Conservation (phyloP, 2,329 filamentous ascomycete species). For the Cryphonectria parasitica region DNA sequence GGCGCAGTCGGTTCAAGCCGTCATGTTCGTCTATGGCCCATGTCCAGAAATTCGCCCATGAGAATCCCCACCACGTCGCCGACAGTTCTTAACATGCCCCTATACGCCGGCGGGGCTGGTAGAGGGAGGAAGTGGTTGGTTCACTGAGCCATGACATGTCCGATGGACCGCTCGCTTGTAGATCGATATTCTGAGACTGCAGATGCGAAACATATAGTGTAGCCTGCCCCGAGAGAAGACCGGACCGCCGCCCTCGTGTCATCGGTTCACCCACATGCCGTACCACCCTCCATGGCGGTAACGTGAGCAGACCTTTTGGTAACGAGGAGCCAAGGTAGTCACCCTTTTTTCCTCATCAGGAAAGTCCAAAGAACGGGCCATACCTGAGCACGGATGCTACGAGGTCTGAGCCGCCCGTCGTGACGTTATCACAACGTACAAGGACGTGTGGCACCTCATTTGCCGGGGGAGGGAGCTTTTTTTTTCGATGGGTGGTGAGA, state of each 20-base stretch:
- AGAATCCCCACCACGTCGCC: conserved; percentile 8
- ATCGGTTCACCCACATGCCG: conserved; percentile 17
- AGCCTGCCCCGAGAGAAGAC: background rate
- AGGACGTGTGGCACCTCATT: conserved; percentile 15
- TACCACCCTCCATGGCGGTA: conserved; percentile 6
- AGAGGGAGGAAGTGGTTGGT: background rate
- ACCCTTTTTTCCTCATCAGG: conserved; percentile 18
- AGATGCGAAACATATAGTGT: background rate
- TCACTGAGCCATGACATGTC: conserved; percentile 1
- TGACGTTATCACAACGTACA: conserved; percentile 15
- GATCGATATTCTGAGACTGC: background rate
- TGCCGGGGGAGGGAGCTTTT: conserved; percentile 15
- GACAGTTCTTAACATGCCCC: background rate
- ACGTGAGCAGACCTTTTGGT: conserved; percentile 14
- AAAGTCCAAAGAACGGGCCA: conserved; percentile 4
- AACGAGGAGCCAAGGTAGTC: conserved; percentile 4
- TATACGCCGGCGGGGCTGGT: background rate
- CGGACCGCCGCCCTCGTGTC: background rate
- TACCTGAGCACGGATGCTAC: background rate
- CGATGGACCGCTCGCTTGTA: conserved; percentile 1
- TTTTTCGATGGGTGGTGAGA: conserved; percentile 21
- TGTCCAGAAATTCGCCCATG: conserved; percentile 8
- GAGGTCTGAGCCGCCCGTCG: conserved; percentile 12
- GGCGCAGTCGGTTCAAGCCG: conserved; percentile 22
- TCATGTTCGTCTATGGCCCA: conserved; percentile 25